Base-by-base conservation (phyloP, 331 rosid genomes). In the Pyrus hybrid region DNA sequence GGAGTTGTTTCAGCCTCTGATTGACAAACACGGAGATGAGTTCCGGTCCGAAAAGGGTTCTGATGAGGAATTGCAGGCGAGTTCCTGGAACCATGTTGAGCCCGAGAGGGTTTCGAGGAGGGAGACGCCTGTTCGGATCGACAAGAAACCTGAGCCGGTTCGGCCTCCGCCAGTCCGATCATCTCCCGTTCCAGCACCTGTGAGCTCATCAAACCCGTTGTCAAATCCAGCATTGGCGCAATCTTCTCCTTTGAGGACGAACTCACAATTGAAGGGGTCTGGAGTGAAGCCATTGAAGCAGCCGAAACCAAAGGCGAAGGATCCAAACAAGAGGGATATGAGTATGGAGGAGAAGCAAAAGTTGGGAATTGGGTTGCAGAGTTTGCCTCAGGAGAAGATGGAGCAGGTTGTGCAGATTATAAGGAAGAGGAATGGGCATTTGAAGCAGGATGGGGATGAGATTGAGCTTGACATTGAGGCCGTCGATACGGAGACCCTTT, bases 391-490 rank as follows among this genome's bases (percentile, higher is more conserved):
- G 1, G 99, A 94, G 78, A 92, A 94, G 75, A 92, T 94, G 99
- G 99, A 92, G 6, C 99, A 94, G 68, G 99, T 94, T 28, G 89
- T 94, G 54, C 97, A 88, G 81, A 94, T 94, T 32, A 88, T 94
- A 67, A 85, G 86, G 80, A n/a, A n/a, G n/a, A n/a, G n/a, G n/a
- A n/a, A n/a, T n/a, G n/a, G n/a, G n/a, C n/a, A n/a, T n/a, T n/a
- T 94, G 85, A 93, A 82, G 87, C 99, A 94, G 76, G 99, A 94
- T 53, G 99, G 95, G 23, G 99, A 94, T 82, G 99, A 94, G 82
- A 94, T 94, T 53, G 99, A 94, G 89, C 93, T 94, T 9, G 99
- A 94, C 60, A 92, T 94, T 43, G 99, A 94, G 77, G 97, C 97
- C 7, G 91, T 90, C 1, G 97, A 94, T 68, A 92, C 86, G 0